A percentile compares a stretch with the other conserved stretches of the same genome.
Conservation (phyloP, 257 asterid species). For the Agastache rugosa region DNA sequence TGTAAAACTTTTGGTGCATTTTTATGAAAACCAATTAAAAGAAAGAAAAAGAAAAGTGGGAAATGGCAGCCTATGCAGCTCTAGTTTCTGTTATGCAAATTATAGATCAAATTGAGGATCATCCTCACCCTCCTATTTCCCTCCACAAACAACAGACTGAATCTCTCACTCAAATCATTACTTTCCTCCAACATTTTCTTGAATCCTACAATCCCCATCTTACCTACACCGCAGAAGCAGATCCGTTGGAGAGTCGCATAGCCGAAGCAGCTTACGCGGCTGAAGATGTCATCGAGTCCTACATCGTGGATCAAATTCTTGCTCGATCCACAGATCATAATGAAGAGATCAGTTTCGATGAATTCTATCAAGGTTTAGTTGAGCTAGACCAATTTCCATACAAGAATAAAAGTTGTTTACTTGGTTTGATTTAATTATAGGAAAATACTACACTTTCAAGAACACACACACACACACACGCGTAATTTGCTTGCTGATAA, state of each 20-base stretch:
- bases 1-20: too few species aligned
- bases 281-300: background rate
- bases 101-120: background rate
- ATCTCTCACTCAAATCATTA: background rate
- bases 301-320: background rate
- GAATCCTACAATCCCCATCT: background rate
- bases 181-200: background rate
- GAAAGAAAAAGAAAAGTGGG: too few species aligned
- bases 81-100: background rate
- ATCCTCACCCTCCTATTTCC: too few species aligned
- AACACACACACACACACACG: too few species aligned
- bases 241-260: background rate
- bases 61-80: background rate
- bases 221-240: background rate
- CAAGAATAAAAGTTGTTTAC: too few species aligned
- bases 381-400: too few species aligned
- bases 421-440: too few species aligned
- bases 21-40: too few species aligned
- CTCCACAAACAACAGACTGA: too few species aligned
- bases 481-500: too few species aligned
- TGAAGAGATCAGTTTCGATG: background rate
- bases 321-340: background rate
- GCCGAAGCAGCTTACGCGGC: constrained; percentile 15
- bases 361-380: background rate
- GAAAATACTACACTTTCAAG: too few species aligned